Evolutionary conservation across 306 rosid species (phyloP).

Genomic region (Sesbania bispinosa): DNA sequence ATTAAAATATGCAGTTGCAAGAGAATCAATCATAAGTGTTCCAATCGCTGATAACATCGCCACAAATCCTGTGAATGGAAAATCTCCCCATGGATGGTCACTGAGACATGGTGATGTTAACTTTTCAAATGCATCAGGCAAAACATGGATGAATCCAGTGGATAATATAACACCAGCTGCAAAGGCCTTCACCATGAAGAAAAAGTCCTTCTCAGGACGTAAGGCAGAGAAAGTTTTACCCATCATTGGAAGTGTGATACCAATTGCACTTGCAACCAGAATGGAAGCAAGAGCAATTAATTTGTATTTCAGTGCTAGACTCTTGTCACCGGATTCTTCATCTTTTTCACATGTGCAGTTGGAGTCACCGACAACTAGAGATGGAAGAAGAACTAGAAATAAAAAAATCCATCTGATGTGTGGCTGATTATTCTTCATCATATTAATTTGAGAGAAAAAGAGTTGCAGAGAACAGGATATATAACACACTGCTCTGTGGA

Average conservation of each 20-base stretch:
- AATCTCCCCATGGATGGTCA: slow-evolving; percentile 35
- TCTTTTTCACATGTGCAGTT: slow-evolving; percentile 35
- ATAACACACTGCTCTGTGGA: too few species aligned
- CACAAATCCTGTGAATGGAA: slow-evolving; percentile 50
- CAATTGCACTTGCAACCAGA: slow-evolving; percentile 35
- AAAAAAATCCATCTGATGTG: neutral
- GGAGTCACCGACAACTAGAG: slow-evolving; percentile 27
- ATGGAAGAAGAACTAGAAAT: neutral
- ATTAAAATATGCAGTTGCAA: slow-evolving; percentile 37
- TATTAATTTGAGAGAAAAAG: too few species aligned
- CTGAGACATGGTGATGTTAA: slow-evolving; percentile 38
- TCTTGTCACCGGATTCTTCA: neutral
- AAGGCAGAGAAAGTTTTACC: slow-evolving; percentile 31
- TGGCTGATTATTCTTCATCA: too few species aligned
- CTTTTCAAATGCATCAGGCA: slow-evolving; percentile 41
- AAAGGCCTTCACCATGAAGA: too few species aligned
- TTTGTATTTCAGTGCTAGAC: slow-evolving; percentile 4
- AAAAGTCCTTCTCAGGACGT: slow-evolving; percentile 32
- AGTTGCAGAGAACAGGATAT: too few species aligned
- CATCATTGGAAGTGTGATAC: slow-evolving; percentile 37
- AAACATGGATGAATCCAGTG: slow-evolving; percentile 43
- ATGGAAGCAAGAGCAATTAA: slow-evolving; percentile 20
- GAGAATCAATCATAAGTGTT: slow-evolving; percentile 46
- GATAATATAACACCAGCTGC: slow-evolving; percentile 42
- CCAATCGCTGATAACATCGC: slow-evolving; percentile 42